A percentile compares a stretch with the other conserved stretches of the same genome.
Conservation (phyloP, 305 asterid species). For the Fraxinus angustifolia region DNA sequence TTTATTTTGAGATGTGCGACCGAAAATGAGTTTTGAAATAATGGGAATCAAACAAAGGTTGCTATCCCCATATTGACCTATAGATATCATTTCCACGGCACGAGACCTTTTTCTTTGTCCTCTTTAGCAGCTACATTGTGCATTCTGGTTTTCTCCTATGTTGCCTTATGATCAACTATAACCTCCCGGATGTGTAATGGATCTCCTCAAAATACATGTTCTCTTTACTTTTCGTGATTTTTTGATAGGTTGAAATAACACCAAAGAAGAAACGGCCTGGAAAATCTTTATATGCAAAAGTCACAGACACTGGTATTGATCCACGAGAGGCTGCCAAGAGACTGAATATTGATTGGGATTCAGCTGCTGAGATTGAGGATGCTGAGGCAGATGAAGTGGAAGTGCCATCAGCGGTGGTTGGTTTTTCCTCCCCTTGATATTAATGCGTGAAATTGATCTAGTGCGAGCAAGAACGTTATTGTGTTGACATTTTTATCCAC, state of each 20-base stretch:
- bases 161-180: not conserved
- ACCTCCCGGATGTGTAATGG: not conserved
- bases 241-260: slow-evolving; percentile 51
- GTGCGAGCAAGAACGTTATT: not conserved
- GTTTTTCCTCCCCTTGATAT: slow-evolving; percentile 24
- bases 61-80: not conserved
- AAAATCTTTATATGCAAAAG: slow-evolving; percentile 71
- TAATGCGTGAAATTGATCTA: not conserved
- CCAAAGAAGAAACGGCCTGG: slow-evolving; percentile 45
- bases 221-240: not conserved
- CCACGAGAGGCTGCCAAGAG: slow-evolving; percentile 79
- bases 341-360: slow-evolving; percentile 88
- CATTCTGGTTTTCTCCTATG: not conserved
- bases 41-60: no score
- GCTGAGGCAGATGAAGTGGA: slow-evolving; percentile 52
- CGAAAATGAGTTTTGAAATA: no score
- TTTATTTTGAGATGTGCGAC: no score
- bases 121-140: not conserved
- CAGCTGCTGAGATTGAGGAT: slow-evolving; percentile 83
- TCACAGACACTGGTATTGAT: slow-evolving; percentile 82
- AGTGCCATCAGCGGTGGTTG: slow-evolving; percentile 73
- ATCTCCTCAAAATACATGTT: not conserved
- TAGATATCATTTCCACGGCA: not conserved
- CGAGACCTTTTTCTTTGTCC: not conserved
- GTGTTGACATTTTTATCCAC: not conserved